A percentile compares a stretch with the other conserved stretches of the same genome.
These are phyloP conservation scores for Avicennia marina DNA, from an alignment of 257 asterid species.

Conservation along the genomic window DNA sequence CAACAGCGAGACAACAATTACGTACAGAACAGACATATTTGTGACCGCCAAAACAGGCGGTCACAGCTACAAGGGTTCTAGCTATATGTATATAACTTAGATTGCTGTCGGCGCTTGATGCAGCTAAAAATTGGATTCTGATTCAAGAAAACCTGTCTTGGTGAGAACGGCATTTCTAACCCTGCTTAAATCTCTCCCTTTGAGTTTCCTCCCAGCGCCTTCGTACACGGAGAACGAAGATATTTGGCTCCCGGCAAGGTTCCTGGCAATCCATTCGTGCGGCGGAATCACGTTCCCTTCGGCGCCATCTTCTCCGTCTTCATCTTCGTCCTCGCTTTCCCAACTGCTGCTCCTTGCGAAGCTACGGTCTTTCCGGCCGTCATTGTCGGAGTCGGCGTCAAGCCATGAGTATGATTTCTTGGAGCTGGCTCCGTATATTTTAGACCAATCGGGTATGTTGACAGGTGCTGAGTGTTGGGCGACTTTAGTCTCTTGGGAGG, in stretches of 20 bases:
- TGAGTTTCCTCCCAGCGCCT: slow-evolving; percentile 70
- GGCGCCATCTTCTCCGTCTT: no score
- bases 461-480: slow-evolving; percentile 45
- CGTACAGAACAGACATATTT: no score
- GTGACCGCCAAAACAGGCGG: no score
- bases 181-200: slow-evolving; percentile 39
- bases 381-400: background rate
- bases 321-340: slow-evolving; percentile 35
- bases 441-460: slow-evolving; percentile 58
- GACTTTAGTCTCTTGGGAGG: slow-evolving; percentile 2
- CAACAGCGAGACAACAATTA: no score
- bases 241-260: slow-evolving; percentile 26
- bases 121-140: no score
- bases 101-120: no score
- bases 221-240: slow-evolving; percentile 51
- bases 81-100: no score
- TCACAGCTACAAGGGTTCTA: no score
- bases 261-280: slow-evolving; percentile 51
- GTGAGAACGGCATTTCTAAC: slow-evolving; percentile 49
- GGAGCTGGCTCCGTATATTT: slow-evolving; percentile 34
- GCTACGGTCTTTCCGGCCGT: background rate
- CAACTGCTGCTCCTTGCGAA: slow-evolving; percentile 4
- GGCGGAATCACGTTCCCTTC: slow-evolving; percentile 34
- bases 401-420: slow-evolving; percentile 3
- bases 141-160: slow-evolving; percentile 62